Conservation (phyloP, 768 basidiomycete species). For the Tephrocybe sp. region DNA sequence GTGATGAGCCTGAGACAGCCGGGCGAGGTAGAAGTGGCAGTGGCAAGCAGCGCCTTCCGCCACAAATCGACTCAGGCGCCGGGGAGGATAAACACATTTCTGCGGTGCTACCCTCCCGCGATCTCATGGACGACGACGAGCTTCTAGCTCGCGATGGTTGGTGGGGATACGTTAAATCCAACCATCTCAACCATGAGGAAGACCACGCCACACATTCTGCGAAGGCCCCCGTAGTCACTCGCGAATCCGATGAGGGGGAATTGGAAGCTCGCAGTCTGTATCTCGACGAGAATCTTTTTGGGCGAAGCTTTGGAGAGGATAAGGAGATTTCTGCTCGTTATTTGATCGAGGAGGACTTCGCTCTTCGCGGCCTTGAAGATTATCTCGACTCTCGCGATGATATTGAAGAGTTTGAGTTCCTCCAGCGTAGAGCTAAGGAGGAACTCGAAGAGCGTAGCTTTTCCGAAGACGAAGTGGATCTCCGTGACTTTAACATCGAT, state of each 20-base stretch:
- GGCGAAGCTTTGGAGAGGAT: neutral
- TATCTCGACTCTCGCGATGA: conserved; percentile 1
- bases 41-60: neutral
- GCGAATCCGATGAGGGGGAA: neutral
- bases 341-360: neutral
- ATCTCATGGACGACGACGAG: neutral
- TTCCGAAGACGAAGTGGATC: no score
- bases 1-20: no score
- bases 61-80: neutral
- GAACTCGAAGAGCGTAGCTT: no score
- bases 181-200: neutral
- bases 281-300: neutral
- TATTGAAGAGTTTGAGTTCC: neutral
- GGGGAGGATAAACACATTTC: neutral
- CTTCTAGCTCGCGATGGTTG: neutral
- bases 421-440: neutral
- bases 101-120: neutral
- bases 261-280: neutral
- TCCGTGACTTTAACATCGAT: no score
- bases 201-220: neutral
- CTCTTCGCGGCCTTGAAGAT: neutral
- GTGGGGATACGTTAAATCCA: neutral
- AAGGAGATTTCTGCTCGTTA: neutral
- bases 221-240: neutral
- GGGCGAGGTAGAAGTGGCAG: neutral